Evolutionary conservation across 116 monocot genomes (phyloP).

Genomic region (Posidonia oceanica): DNA sequence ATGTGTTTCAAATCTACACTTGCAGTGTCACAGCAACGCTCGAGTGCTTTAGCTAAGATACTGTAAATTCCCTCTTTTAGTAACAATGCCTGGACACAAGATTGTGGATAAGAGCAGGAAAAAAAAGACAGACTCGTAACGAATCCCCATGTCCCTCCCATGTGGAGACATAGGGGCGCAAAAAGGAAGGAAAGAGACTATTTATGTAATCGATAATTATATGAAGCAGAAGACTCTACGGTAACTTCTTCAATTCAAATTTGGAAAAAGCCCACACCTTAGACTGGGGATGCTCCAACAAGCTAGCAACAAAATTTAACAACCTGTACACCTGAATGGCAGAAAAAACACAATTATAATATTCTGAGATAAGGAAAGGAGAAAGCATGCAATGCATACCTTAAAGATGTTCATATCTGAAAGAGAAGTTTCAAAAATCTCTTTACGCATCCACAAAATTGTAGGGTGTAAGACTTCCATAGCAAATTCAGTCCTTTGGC

Average conservation of each 20-base stretch:
- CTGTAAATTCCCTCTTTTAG: constrained; percentile 30
- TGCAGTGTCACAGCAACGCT: constrained; percentile 27
- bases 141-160: background rate
- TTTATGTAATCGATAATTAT: too few species aligned
- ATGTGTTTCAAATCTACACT: constrained; percentile 23
- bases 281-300: constrained; percentile 69
- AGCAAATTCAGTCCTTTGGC: constrained; percentile 61
- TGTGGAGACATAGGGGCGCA: too few species aligned
- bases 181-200: too few species aligned
- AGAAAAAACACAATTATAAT: background rate
- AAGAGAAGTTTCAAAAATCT: constrained; percentile 28
- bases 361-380: background rate
- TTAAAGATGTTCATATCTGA: constrained; percentile 57
- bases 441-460: constrained; percentile 52
- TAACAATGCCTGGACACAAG: constrained; percentile 39
- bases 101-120: background rate
- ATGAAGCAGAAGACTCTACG: too few species aligned
- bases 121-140: background rate
- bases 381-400: constrained; percentile 24
- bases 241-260: too few species aligned
- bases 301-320: constrained; percentile 65
- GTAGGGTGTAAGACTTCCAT: constrained; percentile 52
- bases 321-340: constrained; percentile 59
- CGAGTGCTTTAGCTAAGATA: constrained; percentile 38
- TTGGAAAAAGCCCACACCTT: constrained; percentile 22